Evolutionary conservation across 2,329 filamentous ascomycete species (phyloP).

Genomic region (Leptographium radiaticola): DNA sequence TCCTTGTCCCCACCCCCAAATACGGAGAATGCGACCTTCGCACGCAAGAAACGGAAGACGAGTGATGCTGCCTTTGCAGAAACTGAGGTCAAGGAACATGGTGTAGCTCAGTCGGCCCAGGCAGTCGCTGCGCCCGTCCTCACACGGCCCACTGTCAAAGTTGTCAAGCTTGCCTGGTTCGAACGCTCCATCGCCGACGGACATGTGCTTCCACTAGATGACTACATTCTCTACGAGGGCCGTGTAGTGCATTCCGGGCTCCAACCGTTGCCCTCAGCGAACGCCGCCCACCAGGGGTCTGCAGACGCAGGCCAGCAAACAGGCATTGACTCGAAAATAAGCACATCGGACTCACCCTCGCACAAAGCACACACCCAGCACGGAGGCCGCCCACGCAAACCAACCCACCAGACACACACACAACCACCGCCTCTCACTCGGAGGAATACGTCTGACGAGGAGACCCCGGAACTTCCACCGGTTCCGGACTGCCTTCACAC

Average conservation of each 20-base stretch:
- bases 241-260: constrained; percentile 15
- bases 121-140: neutral
- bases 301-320: neutral
- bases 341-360: neutral
- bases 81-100: no score
- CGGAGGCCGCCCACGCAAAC: neutral
- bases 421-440: constrained; percentile 34
- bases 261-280: neutral
- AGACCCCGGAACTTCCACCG: constrained; percentile 39
- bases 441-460: constrained; percentile 68
- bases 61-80: neutral
- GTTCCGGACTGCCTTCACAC: constrained; percentile 54
- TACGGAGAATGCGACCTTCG: constrained; percentile 6
- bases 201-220: constrained; percentile 30
- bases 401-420: neutral
- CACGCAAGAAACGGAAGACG: constrained; percentile 1
- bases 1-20: neutral
- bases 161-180: constrained; percentile 48
- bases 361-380: neutral
- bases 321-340: neutral
- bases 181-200: constrained; percentile 34
- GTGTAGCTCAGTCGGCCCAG: neutral
- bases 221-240: constrained; percentile 44
- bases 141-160: constrained; percentile 20
- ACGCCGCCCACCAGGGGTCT: no score